phyloP scores from a whole-genome alignment of 2,329 filamentous ascomycete genomes.

The Albifimbria verrucaria region DNA sequence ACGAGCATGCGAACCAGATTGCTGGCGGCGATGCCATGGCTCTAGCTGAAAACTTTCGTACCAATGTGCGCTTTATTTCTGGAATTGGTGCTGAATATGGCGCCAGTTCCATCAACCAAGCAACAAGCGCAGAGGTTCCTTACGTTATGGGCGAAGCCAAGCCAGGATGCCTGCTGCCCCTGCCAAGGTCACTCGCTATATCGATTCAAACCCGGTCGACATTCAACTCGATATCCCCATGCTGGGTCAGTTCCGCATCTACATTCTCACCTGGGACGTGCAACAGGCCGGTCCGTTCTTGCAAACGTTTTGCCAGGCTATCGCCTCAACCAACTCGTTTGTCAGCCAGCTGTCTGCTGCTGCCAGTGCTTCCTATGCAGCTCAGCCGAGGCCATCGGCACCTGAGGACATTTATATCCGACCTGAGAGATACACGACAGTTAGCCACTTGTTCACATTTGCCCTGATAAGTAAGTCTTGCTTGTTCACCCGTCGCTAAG shows the following conservation, averaged over 20 bases:
- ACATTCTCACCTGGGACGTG: constrained; percentile 65
- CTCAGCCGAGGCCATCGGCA: constrained; percentile 53
- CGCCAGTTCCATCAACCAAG: constrained; percentile 48
- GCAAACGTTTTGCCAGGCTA: constrained; percentile 51
- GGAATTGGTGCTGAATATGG: constrained; percentile 64
- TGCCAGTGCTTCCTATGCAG: constrained; percentile 59
- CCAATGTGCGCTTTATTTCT: constrained; percentile 71
- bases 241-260: constrained; percentile 73
- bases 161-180: constrained; percentile 60
- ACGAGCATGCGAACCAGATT: constrained; percentile 55
- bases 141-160: constrained; percentile 46
- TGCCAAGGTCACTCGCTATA: constrained; percentile 68
- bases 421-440: constrained; percentile 64
- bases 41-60: constrained; percentile 65
- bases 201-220: constrained; percentile 76
- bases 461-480: constrained; percentile 58
- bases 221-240: constrained; percentile 76
- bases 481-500: too few species aligned
- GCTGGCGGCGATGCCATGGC: constrained; percentile 60
- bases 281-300: constrained; percentile 55
- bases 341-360: constrained; percentile 57
- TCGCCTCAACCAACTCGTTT: constrained; percentile 50
- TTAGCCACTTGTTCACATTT: constrained; percentile 68
- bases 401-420: constrained; percentile 64
- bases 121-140: constrained; percentile 28